These are phyloP conservation scores for Eucalyptus paniculata DNA, from an alignment of 345 rosid genomes.

Conservation along the genomic window DNA sequence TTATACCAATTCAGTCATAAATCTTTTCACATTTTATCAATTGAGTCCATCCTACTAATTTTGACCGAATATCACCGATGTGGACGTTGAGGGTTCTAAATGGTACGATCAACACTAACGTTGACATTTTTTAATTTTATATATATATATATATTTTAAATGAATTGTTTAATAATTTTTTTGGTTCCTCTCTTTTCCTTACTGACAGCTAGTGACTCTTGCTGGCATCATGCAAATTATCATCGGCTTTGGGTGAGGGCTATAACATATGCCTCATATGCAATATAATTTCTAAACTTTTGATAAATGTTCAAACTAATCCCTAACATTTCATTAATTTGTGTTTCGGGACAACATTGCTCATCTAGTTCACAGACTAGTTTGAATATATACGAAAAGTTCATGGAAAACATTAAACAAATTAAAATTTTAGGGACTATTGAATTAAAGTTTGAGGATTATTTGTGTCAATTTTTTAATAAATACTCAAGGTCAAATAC, in stretches of 20 bases:
- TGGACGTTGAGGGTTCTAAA: rapidly evolving
- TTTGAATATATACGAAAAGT: no score
- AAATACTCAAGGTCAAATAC: neutral
- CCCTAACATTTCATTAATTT: no score
- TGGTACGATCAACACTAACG: rapidly evolving
- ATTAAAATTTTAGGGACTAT: rapidly evolving
- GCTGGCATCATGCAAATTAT: rapidly evolving
- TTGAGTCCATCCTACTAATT: rapidly evolving
- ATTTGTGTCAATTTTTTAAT: no score
- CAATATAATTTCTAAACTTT: rapidly evolving
- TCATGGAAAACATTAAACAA: no score
- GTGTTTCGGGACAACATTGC: neutral
- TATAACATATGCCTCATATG: no score
- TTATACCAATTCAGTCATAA: no score
- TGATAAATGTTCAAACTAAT: no score
- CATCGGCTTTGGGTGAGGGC: neutral
- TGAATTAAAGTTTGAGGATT: rapidly evolving
- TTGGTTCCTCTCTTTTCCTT: neutral
- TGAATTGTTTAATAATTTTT: no score
- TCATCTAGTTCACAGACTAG: neutral
- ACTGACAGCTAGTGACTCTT: rapidly evolving
- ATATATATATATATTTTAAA: no score
- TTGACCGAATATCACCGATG: rapidly evolving
- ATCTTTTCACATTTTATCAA: no score
- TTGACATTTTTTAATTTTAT: neutral